Base-by-base conservation (phyloP, 371 early-diverging fungal genomes). In the Batkoa obscura region DNA sequence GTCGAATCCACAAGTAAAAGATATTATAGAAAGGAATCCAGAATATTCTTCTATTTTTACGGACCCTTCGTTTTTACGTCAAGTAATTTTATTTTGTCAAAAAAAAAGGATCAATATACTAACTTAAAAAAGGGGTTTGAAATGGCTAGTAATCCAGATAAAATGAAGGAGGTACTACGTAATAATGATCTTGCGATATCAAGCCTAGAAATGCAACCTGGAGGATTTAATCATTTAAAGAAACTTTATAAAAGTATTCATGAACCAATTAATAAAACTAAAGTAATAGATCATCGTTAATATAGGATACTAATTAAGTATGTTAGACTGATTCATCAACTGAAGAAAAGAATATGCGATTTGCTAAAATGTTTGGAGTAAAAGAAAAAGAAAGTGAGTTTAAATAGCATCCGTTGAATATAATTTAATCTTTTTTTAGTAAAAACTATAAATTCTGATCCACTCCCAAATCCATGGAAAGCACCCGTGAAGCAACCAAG, bases 401-500 rank as follows among this genome's bases (percentile, higher is more conserved):
- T 37, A 9, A 39, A 13, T 33, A 31, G n/a, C n/a, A n/a, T n/a
- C n/a, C 45, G 46, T n/a, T 12, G 46, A 9, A 53, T 15, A 43
- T 30, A 34, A 49, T 23, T 31, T 55, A 38, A 39, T 5, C 31
- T 33, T 33, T 46, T 9, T 4, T 37, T 61, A 64, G 76, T 75
- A 50, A 75, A 77, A 56, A 65, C 69, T 38, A 64, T 85, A 49
- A 88, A 88, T 60, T 81, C 73, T 37, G 71, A 78, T 50, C 80
- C 89, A n/a, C 71, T 89, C 41, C 88, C 89, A 2, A 89, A 89
- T 61, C 89, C 89, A 1, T 89, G 89, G 89, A 79, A 79, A 43
- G 67, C 67, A 15, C 69, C 59, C n/a, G 60, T 60, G 42, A 59
- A 59, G 42, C 53, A 15, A 17, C n/a, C 32, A 3, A 46, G 3